These are phyloP conservation scores for Dactylella cylindrospora DNA, from an alignment of 2,329 filamentous ascomycete species.

Conservation along the genomic window DNA sequence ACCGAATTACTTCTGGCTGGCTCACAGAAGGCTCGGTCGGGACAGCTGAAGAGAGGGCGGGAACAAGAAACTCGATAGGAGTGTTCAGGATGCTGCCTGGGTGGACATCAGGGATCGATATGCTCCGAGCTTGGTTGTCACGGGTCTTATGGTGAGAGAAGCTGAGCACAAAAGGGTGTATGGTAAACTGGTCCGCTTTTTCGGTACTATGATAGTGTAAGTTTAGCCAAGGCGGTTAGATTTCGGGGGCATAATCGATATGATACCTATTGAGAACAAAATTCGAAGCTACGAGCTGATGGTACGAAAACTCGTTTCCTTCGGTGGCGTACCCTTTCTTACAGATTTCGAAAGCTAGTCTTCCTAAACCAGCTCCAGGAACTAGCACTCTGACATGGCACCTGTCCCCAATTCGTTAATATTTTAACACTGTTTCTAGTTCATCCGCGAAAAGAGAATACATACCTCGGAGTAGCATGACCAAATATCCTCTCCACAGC, in stretches of 20 bases:
- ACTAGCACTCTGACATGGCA: constrained; percentile 68
- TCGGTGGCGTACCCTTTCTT: constrained; percentile 61
- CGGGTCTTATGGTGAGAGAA: constrained; percentile 83
- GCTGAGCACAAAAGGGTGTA: constrained; percentile 82
- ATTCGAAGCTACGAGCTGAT: constrained; percentile 84
- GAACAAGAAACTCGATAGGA: constrained; percentile 11
- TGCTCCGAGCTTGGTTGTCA: constrained; percentile 71
- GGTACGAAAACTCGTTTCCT: constrained; percentile 78
- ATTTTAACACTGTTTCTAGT: too few relatives aligned
- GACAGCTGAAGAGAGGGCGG: not conserved
- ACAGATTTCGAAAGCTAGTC: constrained; percentile 85
- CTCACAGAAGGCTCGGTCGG: not conserved
- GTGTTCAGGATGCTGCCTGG: constrained; percentile 60
- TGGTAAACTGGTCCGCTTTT: constrained; percentile 63
- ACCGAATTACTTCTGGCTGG: constrained; percentile 50
- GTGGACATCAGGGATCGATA: constrained; percentile 78
- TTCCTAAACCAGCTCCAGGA: constrained; percentile 83
- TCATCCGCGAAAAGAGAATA: too few relatives aligned
- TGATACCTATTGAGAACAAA: constrained; percentile 56
- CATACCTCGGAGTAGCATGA: constrained; percentile 46
- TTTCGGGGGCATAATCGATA: not conserved
- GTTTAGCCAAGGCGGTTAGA: not conserved
- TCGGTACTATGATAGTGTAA: constrained; percentile 70
- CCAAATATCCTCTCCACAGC: constrained; percentile 58
- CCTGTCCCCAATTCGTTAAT: constrained; percentile 52